phyloP scores from a whole-genome alignment of 2,329 filamentous ascomycete species.

The Zasmidium angulare region DNA sequence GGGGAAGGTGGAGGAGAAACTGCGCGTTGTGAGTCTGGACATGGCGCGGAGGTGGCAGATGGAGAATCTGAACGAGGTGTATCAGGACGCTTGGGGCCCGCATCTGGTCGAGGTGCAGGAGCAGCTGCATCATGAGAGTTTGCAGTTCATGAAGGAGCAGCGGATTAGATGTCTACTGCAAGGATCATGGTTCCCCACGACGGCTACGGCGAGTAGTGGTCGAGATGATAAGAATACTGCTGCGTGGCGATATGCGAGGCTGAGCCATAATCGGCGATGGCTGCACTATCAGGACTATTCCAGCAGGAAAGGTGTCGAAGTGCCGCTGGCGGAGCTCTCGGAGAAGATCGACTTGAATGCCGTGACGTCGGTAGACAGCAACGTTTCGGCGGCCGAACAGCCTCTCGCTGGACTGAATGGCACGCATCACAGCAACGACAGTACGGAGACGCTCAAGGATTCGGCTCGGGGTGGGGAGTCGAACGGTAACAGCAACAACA shows the following conservation, averaged over 20 bases:
- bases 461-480: constrained; percentile 12
- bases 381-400: constrained; percentile 69
- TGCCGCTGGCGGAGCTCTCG: constrained; percentile 68
- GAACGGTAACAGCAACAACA: constrained; percentile 16
- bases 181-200: constrained; percentile 81
- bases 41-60: constrained; percentile 84
- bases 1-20: constrained; percentile 82
- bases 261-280: constrained; percentile 88
- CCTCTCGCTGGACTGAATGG: constrained; percentile 46
- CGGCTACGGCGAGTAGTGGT: constrained; percentile 44
- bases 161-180: constrained; percentile 84
- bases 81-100: constrained; percentile 91
- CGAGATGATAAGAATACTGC: constrained; percentile 4
- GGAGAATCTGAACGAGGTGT: constrained; percentile 85
- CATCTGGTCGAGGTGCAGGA: constrained; percentile 88
- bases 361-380: constrained; percentile 91
- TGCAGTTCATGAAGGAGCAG: constrained; percentile 97
- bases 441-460: constrained; percentile 26
- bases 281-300: constrained; percentile 88
- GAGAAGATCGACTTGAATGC: constrained; percentile 84
- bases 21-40: constrained; percentile 77
- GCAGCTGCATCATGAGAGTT: constrained; percentile 82
- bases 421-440: constrained; percentile 27
- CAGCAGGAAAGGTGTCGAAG: constrained; percentile 60
- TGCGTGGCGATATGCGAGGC: constrained; percentile 75